These are phyloP conservation scores for Boletus huronensis DNA, from an alignment of 768 basidiomycete genomes.

Conservation along the genomic window DNA sequence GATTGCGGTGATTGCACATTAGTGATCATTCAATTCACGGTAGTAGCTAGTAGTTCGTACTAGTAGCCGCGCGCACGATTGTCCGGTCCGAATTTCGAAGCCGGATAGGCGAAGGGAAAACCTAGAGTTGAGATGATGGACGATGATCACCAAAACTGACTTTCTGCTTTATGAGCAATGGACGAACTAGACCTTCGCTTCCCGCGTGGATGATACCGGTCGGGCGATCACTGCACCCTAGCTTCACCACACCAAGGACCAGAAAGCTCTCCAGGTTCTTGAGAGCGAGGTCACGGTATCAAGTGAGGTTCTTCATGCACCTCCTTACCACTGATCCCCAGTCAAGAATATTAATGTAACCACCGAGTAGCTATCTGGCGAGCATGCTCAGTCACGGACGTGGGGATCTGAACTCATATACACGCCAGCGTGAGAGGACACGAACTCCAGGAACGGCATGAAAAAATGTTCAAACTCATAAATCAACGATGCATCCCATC, in stretches of 20 bases:
- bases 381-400: background rate
- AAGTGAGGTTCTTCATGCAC: too few relatives aligned
- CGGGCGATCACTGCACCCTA: too few relatives aligned
- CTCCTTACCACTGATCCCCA: too few relatives aligned
- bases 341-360: background rate
- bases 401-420: background rate
- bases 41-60: too few relatives aligned
- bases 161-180: too few relatives aligned
- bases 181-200: too few relatives aligned
- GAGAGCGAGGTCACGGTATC: background rate
- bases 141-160: background rate
- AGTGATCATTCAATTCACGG: background rate
- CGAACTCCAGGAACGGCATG: background rate
- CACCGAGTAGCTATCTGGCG: background rate
- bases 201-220: background rate
- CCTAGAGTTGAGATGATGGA: background rate
- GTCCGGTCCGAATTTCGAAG: too few relatives aligned
- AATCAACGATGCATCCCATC: background rate
- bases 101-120: too few relatives aligned
- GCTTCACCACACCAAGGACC: background rate
- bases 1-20: background rate
- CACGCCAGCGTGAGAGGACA: background rate
- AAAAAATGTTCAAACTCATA: background rate
- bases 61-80: too few relatives aligned
- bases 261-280: background rate